Percentiles rank a stretch among this genome's conserved stretches.
These are phyloP conservation scores for Aspergillus pseudoviridinutans DNA, from an alignment of 2,329 filamentous ascomycete species.

Conservation along the genomic window DNA sequence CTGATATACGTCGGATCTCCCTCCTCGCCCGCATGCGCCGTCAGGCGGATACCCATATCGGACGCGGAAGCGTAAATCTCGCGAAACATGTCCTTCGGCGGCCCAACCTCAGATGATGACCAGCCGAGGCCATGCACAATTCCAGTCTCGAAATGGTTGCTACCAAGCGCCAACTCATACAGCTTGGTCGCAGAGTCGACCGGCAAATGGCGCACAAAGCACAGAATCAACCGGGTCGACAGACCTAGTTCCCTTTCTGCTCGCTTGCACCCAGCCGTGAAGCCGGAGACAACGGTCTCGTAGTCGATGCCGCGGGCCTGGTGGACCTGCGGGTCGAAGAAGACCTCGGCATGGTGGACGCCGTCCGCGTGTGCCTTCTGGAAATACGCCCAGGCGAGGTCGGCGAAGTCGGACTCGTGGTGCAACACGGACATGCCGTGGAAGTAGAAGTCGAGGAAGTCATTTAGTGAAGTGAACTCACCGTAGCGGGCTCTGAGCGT, in stretches of 20 bases:
- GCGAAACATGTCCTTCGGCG: conserved; percentile 56
- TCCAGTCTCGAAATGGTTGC: conserved; percentile 44
- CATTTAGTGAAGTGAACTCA: conserved; percentile 66
- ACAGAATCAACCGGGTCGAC: conserved; percentile 64
- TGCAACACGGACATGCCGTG: conserved; percentile 68
- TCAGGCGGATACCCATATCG: conserved; percentile 55
- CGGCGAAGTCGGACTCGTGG: conserved; percentile 64
- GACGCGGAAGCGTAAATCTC: conserved; percentile 57
- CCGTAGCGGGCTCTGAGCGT: conserved; percentile 62
- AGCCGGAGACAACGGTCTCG: conserved; percentile 60
- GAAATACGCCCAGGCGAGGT: conserved; percentile 70
- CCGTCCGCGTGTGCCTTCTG: conserved; percentile 59
- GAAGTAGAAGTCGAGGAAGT: conserved; percentile 77
- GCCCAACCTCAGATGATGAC: conserved; percentile 58
- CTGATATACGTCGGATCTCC: conserved; percentile 64
- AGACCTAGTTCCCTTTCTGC: conserved; percentile 63
- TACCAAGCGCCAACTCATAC: conserved; percentile 38
- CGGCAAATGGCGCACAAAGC: conserved; percentile 68
- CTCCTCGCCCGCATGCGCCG: conserved; percentile 73
- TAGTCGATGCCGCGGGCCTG: conserved; percentile 60
- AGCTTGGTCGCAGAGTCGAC: conserved; percentile 50
- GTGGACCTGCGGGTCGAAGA: conserved; percentile 79
- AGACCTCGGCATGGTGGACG: conserved; percentile 70
- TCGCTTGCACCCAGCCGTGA: conserved; percentile 56
- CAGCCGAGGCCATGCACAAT: conserved; percentile 62